phyloP scores from a whole-genome alignment of 1,284 basidiomycete species.

The Cryptococcus wingfieldii region DNA sequence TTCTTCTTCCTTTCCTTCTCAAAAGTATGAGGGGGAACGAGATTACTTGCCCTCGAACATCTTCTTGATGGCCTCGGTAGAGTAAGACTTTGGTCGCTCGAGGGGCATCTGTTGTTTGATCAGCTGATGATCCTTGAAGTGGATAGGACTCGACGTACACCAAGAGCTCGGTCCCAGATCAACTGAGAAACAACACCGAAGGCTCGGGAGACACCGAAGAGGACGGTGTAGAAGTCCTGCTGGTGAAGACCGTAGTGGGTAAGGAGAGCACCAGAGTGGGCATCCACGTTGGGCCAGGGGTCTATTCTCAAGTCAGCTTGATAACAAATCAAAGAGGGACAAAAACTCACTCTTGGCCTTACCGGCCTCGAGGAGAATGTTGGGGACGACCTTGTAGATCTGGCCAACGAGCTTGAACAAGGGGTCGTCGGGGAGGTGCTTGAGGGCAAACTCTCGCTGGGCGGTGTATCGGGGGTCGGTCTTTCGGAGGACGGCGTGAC shows the following conservation, averaged over 20 bases:
- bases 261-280: conserved; percentile 91
- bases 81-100: conserved; percentile 52
- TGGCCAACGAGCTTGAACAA: conserved; percentile 90
- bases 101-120: conserved; percentile 39
- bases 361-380: conserved; percentile 87
- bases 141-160: conserved; percentile 60
- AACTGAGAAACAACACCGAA: conserved; percentile 85
- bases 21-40: background rate
- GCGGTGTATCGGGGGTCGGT: conserved; percentile 97
- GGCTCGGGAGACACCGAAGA: conserved; percentile 93
- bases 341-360: conserved; percentile 73
- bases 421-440: conserved; percentile 80
- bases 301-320: conserved; percentile 21
- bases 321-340: background rate
- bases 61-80: conserved; percentile 50
- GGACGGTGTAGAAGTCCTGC: conserved; percentile 92
- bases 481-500: conserved; percentile 94
- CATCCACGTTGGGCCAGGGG: conserved; percentile 79
- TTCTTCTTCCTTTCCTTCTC: background rate
- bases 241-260: conserved; percentile 72
- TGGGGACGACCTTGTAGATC: conserved; percentile 88
- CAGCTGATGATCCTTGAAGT: background rate
- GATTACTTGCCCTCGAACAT: conserved; percentile 46
- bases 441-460: conserved; percentile 87
- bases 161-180: conserved; percentile 93